Evolutionary conservation across 495 filamentous ascomycete species (phyloP), one percentile per base, ranked within the genome.

Genomic region (Neurospora cerealis): DNA sequence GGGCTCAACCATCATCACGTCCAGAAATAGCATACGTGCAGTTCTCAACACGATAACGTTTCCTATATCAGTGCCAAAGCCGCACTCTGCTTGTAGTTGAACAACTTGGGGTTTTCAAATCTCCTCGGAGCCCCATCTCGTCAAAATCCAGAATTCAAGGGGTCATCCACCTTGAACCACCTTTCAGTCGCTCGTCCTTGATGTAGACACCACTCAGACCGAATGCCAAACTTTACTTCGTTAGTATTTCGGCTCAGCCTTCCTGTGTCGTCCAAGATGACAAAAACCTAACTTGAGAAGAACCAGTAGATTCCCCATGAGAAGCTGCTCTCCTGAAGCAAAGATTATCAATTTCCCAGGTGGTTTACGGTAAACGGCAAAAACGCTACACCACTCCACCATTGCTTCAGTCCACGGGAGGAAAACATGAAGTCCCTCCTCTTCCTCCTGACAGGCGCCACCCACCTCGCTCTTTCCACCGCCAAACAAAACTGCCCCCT

Each of bases 401-500:
- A 9, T 21, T 13, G 9, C 21, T 54, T 2, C 46, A 10, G 3
- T 11, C n/a, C 8, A 15, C 39, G 6, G 2, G 9, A 46, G 40
- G 5, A 46, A 46, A 46, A n/a, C 0, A 60, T 60, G 48, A 28
- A 5, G 21, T 60, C 24, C 6, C 4, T 28, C 10, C 17, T 74
- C 41, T 13, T 39, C 24, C 36, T 73, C 66, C 48, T 69, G 11
- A 28, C 71, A 70, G 39, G n/a, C 34, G 28, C 37, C 38, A 41
- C 44, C 34, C 48, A 44, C 17, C 4, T 74, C 13, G 41, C 42
- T 7, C 71, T 71, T 13, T 71, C 74, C 8, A 38, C 9, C n/a
- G 81, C 83, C 32, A 80, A 79, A 70, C 40, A 74, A 69, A 79
- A 78, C 41, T 88, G 86, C 72, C 87, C 86, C 9, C 77, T 88